Evolutionary conservation across 2,329 filamentous ascomycete genomes (phyloP).

Genomic region (Penicillium sp.): DNA sequence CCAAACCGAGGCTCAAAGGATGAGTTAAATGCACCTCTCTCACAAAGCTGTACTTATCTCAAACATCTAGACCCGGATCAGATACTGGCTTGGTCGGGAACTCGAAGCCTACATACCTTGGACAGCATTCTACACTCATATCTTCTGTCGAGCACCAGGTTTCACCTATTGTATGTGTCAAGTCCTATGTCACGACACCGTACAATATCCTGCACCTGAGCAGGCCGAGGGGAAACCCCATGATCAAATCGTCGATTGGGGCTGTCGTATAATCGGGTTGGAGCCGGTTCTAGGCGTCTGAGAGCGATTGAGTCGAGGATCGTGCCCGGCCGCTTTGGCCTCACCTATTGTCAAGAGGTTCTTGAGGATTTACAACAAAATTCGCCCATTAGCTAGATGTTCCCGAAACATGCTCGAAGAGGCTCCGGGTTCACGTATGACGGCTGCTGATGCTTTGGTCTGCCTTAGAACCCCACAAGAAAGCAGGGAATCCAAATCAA

Average conservation of each 20-base stretch:
- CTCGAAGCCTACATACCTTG: neutral
- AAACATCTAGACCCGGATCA: neutral
- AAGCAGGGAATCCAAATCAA: neutral
- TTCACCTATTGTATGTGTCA: neutral
- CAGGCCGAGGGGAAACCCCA: neutral
- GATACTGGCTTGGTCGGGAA: neutral
- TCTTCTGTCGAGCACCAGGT: neutral
- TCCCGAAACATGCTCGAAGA: neutral
- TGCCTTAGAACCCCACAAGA: no score
- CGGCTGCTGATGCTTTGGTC: neutral
- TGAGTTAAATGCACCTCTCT: neutral
- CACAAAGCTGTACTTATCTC: neutral
- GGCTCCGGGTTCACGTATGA: neutral
- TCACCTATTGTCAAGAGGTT: neutral
- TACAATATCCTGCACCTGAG: constrained; percentile 1
- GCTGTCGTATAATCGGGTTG: neutral
- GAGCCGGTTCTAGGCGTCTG: neutral
- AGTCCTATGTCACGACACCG: neutral
- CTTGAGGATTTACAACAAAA: neutral
- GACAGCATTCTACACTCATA: neutral
- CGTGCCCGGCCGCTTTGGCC: neutral
- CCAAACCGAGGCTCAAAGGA: neutral
- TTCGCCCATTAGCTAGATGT: neutral
- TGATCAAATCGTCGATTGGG: neutral
- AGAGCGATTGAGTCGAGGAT: neutral